Evolutionary conservation across 371 early-diverging fungal species (phyloP).

Genomic region (Blakeslea trispora): DNA sequence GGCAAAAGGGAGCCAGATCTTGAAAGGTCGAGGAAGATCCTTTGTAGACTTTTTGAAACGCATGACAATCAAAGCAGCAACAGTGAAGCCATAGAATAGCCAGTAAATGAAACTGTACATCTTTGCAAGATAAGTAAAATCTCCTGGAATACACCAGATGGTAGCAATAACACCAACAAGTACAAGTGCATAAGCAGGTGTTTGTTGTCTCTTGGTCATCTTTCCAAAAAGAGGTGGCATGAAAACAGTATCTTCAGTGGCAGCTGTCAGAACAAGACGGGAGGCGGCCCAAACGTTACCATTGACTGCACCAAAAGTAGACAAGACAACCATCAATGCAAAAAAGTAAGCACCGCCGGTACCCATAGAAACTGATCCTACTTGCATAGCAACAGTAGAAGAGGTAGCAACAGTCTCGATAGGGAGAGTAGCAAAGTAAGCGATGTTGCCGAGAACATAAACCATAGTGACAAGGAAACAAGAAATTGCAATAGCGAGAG

Average conservation of each 20-base stretch:
- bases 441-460: slow-evolving; percentile 62
- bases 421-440: slow-evolving; percentile 61
- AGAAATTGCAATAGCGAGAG: slow-evolving; percentile 55
- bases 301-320: slow-evolving; percentile 47
- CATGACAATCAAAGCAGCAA: slow-evolving; percentile 38
- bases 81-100: slow-evolving; percentile 55
- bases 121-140: slow-evolving; percentile 56
- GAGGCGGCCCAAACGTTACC: slow-evolving; percentile 52
- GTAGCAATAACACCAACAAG: slow-evolving; percentile 45
- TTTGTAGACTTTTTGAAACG: slow-evolving; percentile 36
- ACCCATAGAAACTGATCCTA: slow-evolving; percentile 56
- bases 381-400: slow-evolving; percentile 42
- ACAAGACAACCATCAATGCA: slow-evolving; percentile 55
- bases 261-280: slow-evolving; percentile 40
- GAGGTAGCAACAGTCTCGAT: slow-evolving; percentile 28
- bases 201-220: slow-evolving; percentile 32
- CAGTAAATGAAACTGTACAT: slow-evolving; percentile 63
- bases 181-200: slow-evolving; percentile 48
- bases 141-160: slow-evolving; percentile 48
- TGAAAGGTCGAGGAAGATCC: slow-evolving; percentile 33
- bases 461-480: slow-evolving; percentile 49
- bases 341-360: slow-evolving; percentile 52
- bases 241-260: slow-evolving; percentile 51
- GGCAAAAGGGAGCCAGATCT: slow-evolving; percentile 40
- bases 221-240: slow-evolving; percentile 45